Evolutionary conservation across 2,329 filamentous ascomycete genomes (phyloP).

Genomic region (Verticillium klebahnii): DNA sequence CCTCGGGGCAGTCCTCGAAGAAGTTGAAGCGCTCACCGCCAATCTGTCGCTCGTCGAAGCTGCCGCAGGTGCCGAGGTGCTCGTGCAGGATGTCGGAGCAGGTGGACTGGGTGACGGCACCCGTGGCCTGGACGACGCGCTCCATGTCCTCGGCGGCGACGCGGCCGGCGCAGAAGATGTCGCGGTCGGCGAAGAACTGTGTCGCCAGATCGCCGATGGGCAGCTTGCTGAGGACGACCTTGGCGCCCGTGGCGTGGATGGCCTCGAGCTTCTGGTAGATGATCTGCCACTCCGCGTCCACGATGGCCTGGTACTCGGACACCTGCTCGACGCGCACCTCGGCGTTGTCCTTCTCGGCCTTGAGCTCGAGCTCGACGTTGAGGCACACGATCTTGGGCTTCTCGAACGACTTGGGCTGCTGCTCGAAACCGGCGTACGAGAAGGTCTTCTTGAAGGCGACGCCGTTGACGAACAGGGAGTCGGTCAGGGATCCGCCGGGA

Average conservation of each 20-base stretch:
- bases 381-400: conserved; percentile 95
- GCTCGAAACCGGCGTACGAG: conserved; percentile 97
- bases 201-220: conserved; percentile 97
- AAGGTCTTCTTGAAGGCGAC: conserved; percentile 99
- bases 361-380: conserved; percentile 96
- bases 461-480: conserved; percentile 94
- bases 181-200: conserved; percentile 95
- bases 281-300: conserved; percentile 99
- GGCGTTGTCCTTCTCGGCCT: conserved; percentile 98
- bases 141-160: conserved; percentile 91
- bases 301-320: conserved; percentile 97
- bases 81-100: conserved; percentile 89
- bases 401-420: conserved; percentile 93
- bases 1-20: conserved; percentile 91
- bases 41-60: conserved; percentile 94
- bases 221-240: conserved; percentile 94
- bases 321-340: conserved; percentile 98
- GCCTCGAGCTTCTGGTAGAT: conserved; percentile 99
- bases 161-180: conserved; percentile 96
- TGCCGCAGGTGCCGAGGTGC: conserved; percentile 86
- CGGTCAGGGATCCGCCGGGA: conserved; percentile 89
- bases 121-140: conserved; percentile 90
- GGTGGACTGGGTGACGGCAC: conserved; percentile 87
- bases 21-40: conserved; percentile 98
- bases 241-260: conserved; percentile 86